Evolutionary conservation across 1,284 basidiomycete genomes (phyloP), one percentile per base, ranked within the genome.

Genomic region (Pseudozyma tsukubaensis): DNA sequence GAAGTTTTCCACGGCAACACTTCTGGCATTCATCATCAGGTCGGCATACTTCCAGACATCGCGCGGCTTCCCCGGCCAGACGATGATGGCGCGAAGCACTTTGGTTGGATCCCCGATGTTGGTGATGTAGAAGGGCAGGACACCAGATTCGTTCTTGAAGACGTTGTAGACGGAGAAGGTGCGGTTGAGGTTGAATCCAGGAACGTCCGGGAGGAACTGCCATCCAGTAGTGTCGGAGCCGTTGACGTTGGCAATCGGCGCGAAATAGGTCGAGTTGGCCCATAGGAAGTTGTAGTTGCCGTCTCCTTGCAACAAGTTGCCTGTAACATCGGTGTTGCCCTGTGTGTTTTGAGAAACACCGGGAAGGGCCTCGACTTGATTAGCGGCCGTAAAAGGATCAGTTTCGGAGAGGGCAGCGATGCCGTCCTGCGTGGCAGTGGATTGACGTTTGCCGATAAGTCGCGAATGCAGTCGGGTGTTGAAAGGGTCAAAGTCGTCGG

Each of bases 221-320:
- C 77, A 78, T 18, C 94, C 93, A 16, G 11, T 42, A 0, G 18
- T 29, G 34, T 68, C 67, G 36, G 67, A 67, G 4, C 63, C 67
- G 16, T 50, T 71, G 49, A 60, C 52, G 32, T 18, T 43, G 11
- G 72, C 68, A 24, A 12, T 62, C 13, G 59, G 63, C 13, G 34
- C 18, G 37, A 75, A 75, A 19, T 39, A 57, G 19, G 59, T 59
- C 12, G 34, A 29, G 21, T 51, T 50, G 43, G 66, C 65, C 72
- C 72, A 75, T 1, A 52, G 24, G 21, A 40, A 75, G 19, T 71
- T 59, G 42, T 39, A 47, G 56, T 67, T 61, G 18, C 68, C 72
- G 19, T 75, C 72, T 18, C 59, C 68, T 35, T 60, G 63, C 39
- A 71, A 29, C 12, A 71, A n/a, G 45, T 66, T 59, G n/a, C 63